These are phyloP conservation scores for Aspergillus conjunctus DNA, from an alignment of 495 filamentous ascomycete genomes.

Conservation along the genomic window DNA sequence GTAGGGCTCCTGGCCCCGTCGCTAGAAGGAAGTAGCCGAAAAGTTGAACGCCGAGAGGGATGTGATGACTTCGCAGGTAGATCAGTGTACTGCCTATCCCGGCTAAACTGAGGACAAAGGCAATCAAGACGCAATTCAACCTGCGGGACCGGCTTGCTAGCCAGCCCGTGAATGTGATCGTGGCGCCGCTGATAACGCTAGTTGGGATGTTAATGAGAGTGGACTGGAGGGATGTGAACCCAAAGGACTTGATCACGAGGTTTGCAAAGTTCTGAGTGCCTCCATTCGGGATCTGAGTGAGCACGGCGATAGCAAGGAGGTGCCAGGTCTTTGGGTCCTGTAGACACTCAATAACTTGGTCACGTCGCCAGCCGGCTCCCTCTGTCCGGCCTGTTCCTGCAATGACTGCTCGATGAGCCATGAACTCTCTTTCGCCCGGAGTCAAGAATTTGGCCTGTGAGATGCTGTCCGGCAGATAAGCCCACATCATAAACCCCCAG, in stretches of 20 bases:
- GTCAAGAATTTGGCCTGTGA: conserved; percentile 60
- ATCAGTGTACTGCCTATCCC: conserved; percentile 63
- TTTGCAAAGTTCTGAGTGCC: conserved; percentile 50
- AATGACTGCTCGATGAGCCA: conserved; percentile 50
- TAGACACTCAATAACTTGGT: conserved; percentile 55
- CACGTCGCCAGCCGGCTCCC: conserved; percentile 56
- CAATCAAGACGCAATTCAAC: conserved; percentile 37
- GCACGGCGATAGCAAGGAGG: conserved; percentile 59
- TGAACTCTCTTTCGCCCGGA: conserved; percentile 55
- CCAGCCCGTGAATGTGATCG: conserved; percentile 42
- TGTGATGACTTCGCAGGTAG: conserved; percentile 53
- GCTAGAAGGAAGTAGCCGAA: conserved; percentile 61
- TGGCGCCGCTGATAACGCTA: conserved; percentile 42
- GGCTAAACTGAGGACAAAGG: conserved; percentile 31
- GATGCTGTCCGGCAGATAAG: conserved; percentile 62
- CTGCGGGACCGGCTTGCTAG: conserved; percentile 36
- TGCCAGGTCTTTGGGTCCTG: conserved; percentile 62
- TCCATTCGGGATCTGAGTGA: conserved; percentile 49
- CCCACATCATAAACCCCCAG: conserved; percentile 56
- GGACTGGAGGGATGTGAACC: conserved; percentile 44
- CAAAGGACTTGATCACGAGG: conserved; percentile 48
- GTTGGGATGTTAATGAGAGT: conserved; percentile 47
- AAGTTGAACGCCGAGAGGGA: conserved; percentile 53
- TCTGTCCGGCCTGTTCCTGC: conserved; percentile 51
- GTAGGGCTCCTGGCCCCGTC: conserved; percentile 56